Evolutionary conservation across 169 alveolate species (phyloP).

Genomic region (Miamiensis avidus): DNA sequence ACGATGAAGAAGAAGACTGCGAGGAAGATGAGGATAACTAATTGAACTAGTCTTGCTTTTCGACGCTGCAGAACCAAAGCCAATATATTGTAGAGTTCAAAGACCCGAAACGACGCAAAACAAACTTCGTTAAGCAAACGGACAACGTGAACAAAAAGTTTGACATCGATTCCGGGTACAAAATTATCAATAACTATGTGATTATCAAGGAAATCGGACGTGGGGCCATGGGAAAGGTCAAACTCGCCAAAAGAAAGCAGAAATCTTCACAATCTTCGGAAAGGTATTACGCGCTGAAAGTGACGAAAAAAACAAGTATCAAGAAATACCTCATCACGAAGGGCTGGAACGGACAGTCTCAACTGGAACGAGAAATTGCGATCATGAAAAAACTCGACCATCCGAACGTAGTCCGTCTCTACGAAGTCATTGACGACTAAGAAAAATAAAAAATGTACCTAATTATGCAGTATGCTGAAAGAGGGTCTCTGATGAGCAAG

Average conservation of each 20-base stretch:
- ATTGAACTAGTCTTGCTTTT: neutral
- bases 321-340: conserved; percentile 37
- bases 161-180: neutral
- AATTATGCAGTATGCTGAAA: conserved; percentile 58
- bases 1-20: neutral
- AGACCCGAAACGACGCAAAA: neutral
- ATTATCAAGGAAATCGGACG: neutral
- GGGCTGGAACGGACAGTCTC: conserved; percentile 26
- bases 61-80: neutral
- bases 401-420: conserved; percentile 54
- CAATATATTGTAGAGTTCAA: neutral
- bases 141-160: too few relatives aligned
- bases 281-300: conserved; percentile 44
- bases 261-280: conserved; percentile 25
- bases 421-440: conserved; percentile 65
- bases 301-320: conserved; percentile 34
- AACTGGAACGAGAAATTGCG: conserved; percentile 55
- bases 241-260: conserved; percentile 25
- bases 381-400: conserved; percentile 69
- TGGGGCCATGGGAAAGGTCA: conserved; percentile 24
- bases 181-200: too few relatives aligned
- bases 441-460: conserved; percentile 54
- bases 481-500: conserved; percentile 27
- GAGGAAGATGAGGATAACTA: neutral
- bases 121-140: neutral